Base-by-base conservation (phyloP, 768 basidiomycete species). In the Terana coerulea region DNA sequence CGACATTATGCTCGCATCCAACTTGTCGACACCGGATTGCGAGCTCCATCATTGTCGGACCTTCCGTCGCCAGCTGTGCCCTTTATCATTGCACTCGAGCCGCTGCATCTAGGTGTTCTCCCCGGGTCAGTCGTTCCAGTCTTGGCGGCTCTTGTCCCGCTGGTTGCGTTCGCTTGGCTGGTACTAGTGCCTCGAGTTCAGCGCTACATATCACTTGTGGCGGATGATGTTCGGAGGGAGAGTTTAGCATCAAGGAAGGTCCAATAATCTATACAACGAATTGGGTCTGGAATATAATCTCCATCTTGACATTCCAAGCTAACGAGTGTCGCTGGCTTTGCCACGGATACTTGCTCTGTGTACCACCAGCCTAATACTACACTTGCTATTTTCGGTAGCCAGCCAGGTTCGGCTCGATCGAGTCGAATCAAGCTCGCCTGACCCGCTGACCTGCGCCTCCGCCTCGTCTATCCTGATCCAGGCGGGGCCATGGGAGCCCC, bases 1-100 rank as follows among this genome's bases (percentile, higher is more conserved):
- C 58, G 64, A 7, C 73, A 73, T 57, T 84, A 80, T 55, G 86
- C 83, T 7, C 79, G 81, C 12, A 71, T 88, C 33, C 78, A 78
- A 24, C 64, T 75, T 28, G 70, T 79, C 1, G 68, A 80, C 63
- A 72, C 73, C 3, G 82, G 83, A 28, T 71, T 86, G 25, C 71
- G 70, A 52, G 72, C 73, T 1, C 80, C 80, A 56, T 54, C 29
- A 26, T 58, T 49, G 49, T 56, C 34, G 56, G 55, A 54, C 59
- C 26, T 37, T 58, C 14, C 52, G 47, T 24, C 44, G 5, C 45
- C 60, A 12, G 69, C 62, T 0, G 74, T 86, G 5, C 72, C 83
- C 3, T 72, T 87, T 56, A 63, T 73, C 49, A 57, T 87, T 14
- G 64, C 71, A 17, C 61, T 88, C 37, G 86, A 88, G 58, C 86